Percentiles rank a stretch among this genome's conserved stretches.
phyloP scores from a whole-genome alignment of 352 stramenopile genomes.

The Globisporangium alternatum region DNA sequence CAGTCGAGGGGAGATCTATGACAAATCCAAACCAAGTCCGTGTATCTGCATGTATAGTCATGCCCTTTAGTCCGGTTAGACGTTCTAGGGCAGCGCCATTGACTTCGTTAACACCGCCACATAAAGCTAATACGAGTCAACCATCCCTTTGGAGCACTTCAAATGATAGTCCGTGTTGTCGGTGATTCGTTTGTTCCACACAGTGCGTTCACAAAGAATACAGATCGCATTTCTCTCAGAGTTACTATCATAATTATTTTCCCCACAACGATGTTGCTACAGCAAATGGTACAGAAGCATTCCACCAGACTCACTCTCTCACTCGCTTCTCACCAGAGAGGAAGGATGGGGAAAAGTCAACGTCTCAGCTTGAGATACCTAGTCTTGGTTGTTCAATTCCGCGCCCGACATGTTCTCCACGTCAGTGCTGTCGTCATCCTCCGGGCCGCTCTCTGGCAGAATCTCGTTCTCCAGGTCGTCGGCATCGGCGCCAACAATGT shows the following conservation, averaged over 20 bases:
- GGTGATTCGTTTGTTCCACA: not conserved
- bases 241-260: conserved; percentile 11
- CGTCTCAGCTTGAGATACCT: not conserved
- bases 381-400: not conserved
- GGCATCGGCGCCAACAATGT: not conserved
- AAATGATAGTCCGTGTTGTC: not conserved
- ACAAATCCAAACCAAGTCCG: not conserved
- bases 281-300: conserved; percentile 3
- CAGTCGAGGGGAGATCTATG: conserved; percentile 18
- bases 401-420: not conserved
- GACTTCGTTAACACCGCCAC: too few relatives aligned
- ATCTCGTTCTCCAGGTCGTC: conserved; percentile 5
- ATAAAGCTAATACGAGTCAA: not conserved
- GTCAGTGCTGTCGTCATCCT: not conserved
- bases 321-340: not conserved
- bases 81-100: too few relatives aligned
- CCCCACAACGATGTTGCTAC: conserved; percentile 1
- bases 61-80: too few relatives aligned
- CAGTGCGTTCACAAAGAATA: too few relatives aligned
- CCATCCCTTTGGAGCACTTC: not conserved
- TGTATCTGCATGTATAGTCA: not conserved
- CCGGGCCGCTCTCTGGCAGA: not conserved
- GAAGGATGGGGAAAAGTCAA: not conserved
- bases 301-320: not conserved
- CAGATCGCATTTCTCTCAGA: not conserved